Conservation (phyloP, 129 eudicot species). For the Deinandra increscens region DNA sequence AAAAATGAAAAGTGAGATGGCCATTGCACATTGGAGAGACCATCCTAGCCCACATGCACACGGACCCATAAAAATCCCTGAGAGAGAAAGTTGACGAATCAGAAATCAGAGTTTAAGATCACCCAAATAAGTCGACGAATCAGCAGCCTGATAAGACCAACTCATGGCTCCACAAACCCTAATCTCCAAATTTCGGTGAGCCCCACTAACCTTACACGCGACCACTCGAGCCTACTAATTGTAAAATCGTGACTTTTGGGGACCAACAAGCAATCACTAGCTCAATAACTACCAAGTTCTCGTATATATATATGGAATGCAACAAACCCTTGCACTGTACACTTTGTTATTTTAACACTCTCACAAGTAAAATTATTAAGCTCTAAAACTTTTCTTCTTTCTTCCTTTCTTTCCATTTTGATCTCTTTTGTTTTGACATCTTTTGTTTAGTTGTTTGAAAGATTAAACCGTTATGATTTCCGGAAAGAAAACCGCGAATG, state of each 20-base stretch:
- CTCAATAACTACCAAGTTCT: conserved; percentile 4
- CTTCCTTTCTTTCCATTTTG: background rate
- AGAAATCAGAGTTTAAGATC: conserved; percentile 43
- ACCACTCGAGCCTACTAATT: conserved; percentile 33
- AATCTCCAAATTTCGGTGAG: conserved; percentile 31
- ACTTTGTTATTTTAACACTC: background rate
- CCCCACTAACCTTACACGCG: conserved; percentile 34
- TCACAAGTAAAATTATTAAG: background rate
- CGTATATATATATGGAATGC: conserved; percentile 24
- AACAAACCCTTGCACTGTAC: conserved; percentile 13
- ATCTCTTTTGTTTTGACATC: background rate
- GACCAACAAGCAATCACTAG: conserved; percentile 27
- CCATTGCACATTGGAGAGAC: conserved; percentile 9
- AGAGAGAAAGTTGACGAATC: conserved; percentile 42
- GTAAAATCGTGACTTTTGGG: conserved; percentile 37
- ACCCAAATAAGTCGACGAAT: conserved; percentile 50
- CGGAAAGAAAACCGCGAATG: conserved; percentile 54
- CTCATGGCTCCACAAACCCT: conserved; percentile 31
- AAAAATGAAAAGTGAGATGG: conserved; percentile 14
- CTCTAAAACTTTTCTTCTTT: background rate
- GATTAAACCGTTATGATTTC: conserved; percentile 25
- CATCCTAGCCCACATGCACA: conserved; percentile 30
- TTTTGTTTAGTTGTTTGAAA: background rate
- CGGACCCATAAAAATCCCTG: conserved; percentile 55
- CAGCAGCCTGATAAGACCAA: conserved; percentile 37